These are phyloP conservation scores for Cryptococcus wingfieldii DNA, from an alignment of 1,284 basidiomycete genomes.

Conservation along the genomic window DNA sequence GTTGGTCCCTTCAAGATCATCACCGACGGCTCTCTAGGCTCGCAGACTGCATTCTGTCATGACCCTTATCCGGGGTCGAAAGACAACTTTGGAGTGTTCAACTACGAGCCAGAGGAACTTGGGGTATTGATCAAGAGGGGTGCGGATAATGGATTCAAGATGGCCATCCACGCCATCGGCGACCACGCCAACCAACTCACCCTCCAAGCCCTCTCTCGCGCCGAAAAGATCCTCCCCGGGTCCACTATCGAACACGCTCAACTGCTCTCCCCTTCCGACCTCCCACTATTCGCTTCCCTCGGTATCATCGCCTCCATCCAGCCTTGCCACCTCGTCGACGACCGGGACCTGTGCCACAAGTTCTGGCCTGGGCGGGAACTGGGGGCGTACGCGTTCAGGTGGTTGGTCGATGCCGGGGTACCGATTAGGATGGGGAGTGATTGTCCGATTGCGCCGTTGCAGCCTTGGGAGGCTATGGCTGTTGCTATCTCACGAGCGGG, in stretches of 20 bases:
- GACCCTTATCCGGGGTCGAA: constrained; percentile 31
- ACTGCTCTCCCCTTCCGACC: constrained; percentile 28
- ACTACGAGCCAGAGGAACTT: constrained; percentile 20
- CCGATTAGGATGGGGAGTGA: constrained; percentile 37
- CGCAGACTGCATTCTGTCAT: constrained; percentile 40
- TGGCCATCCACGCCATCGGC: constrained; percentile 44
- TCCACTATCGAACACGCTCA: constrained; percentile 44
- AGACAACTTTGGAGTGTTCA: constrained; percentile 23
- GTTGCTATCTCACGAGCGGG: constrained; percentile 24
- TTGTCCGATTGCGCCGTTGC: constrained; percentile 34
- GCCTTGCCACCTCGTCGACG: constrained; percentile 42
- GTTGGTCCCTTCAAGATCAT: constrained; percentile 42
- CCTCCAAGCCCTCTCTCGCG: constrained; percentile 21
- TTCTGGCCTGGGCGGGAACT: constrained; percentile 39
- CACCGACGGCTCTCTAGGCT: constrained; percentile 22
- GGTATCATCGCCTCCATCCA: constrained; percentile 39
- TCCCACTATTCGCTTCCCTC: constrained; percentile 28
- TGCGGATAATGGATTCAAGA: constrained; percentile 20
- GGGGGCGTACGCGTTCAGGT: constrained; percentile 34
- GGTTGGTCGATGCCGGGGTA: constrained; percentile 30
- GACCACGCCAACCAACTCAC: constrained; percentile 34
- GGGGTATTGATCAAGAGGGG: constrained; percentile 22
- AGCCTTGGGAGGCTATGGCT: constrained; percentile 42
- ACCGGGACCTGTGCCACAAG: constrained; percentile 30
- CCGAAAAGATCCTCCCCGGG: constrained; percentile 21